These are phyloP conservation scores for Gomphus sp. DNA, from an alignment of 1,284 basidiomycete species.

Conservation along the genomic window DNA sequence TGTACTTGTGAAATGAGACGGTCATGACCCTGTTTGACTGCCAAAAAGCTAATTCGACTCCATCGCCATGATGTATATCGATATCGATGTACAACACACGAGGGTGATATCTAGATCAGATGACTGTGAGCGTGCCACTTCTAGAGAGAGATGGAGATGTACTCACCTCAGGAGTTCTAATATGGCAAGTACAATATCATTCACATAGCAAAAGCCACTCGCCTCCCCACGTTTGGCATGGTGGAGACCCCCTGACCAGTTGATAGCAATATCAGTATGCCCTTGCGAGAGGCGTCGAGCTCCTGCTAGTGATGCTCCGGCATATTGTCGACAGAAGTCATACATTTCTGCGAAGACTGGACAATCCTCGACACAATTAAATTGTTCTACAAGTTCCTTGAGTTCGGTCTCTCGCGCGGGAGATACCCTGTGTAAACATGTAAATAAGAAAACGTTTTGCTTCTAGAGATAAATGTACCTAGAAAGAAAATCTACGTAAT, in stretches of 20 bases:
- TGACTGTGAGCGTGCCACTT: neutral
- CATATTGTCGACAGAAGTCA: constrained; percentile 87
- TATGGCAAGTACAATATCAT: constrained; percentile 91
- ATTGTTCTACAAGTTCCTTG: constrained; percentile 67
- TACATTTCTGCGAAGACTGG: constrained; percentile 91
- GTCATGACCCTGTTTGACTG: constrained; percentile 97
- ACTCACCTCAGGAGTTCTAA: constrained; percentile 79
- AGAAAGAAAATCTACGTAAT: constrained; percentile 93
- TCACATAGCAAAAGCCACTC: constrained; percentile 94
- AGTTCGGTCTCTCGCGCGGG: constrained; percentile 71
- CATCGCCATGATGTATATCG: constrained; percentile 96
- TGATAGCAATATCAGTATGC: constrained; percentile 92
- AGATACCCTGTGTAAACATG: constrained; percentile 52
- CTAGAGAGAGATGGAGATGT: neutral
- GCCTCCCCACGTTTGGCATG: constrained; percentile 95
- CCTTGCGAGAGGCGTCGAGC: constrained; percentile 80
- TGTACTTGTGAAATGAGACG: constrained; percentile 99
- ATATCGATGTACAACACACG: constrained; percentile 96
- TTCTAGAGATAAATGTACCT: constrained; percentile 35
- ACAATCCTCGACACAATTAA: constrained; percentile 91
- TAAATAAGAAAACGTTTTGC: no score
- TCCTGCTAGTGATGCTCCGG: constrained; percentile 85
- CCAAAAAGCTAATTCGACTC: constrained; percentile 97
- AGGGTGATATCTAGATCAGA: constrained; percentile 63
- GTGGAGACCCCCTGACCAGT: constrained; percentile 95